Evolutionary conservation across 2,329 filamentous ascomycete genomes (phyloP), one percentile per base, ranked within the genome.

Genomic region (Colletotrichum tabaci): DNA sequence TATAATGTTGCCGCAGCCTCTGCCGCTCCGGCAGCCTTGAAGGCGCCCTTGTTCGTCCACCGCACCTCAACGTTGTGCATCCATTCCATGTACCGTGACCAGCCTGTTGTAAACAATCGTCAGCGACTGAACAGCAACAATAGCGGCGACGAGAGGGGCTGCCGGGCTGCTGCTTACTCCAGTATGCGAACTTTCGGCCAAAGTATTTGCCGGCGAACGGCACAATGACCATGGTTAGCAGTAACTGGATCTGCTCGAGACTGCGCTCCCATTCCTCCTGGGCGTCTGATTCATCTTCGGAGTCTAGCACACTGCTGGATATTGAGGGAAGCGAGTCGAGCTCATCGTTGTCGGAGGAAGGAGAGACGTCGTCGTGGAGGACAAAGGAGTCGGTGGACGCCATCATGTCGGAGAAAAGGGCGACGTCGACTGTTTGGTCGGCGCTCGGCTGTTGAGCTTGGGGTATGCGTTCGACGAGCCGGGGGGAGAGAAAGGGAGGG

Each of bases 221-320:
- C 61, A 99, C 92, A 76, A 98, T 83, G 60, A 98, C 93, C 94
- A 99, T 97, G 23, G 94, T 97, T 80, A 98, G 83, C 75, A 99
- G 87, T 75, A 98, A 87, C 84, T 99, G 95, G 72, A 99, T 84
- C 84, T 99, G 96, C 82, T 98, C 94, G 74, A 99, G 85, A 77
- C 94, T 97, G 78, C 95, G 94, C 77, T 96, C 93, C 96, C 96
- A 99, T 84, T 99, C 96, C 73, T 90, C 89, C 82, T 99, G 96
- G 12, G 96, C 96, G 80, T 98, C 96, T 49, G 93, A 94, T 72
- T 92, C 86, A 72, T 87, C 86, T 61, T 92, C 90, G 61, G 87
- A 87, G 50, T 77, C 77, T 66, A 82, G 75, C 53, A 84, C 83
- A 58, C 84, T 82, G 72, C 84, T 83, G 21, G 88, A 87, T 58